Base-by-base conservation (phyloP, 768 basidiomycete genomes). In the Calocybe gangraenosa region DNA sequence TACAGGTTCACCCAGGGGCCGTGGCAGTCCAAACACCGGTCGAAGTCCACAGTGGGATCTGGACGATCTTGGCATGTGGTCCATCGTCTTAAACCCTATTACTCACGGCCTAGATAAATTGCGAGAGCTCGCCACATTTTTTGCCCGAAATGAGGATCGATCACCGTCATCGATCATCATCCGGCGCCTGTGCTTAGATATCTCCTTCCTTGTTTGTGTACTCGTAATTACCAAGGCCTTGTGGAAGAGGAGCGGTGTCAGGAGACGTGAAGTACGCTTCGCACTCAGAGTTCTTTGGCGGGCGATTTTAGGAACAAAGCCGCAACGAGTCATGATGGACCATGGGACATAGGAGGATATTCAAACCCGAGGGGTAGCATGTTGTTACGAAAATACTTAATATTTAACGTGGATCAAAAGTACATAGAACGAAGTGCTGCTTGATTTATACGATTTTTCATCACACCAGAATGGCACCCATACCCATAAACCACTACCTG, bases 61-160 rank as follows among this genome's bases (percentile, higher is more conserved):
- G n/a, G 77, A 87, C 40, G 87, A 91, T 58, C 69, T 91, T 59
- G 90, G 90, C 37, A 75, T 91, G 69, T 92, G 90, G 90, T 78
- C 89, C 6, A 54, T 84, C 36, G 68, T 90, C 13, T 65, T 88
- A 5, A 79, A 76, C 48, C 87, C 87, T 8, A 42, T 89, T 10
- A 64, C 75, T n/a, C 71, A 71, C 22, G 71, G 76, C 17, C 48
- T 81, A 11, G 68, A 69, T 9, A 61, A 62, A 18, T 51, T 87
- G 31, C 75, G 72, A 33, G 67, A 73, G 28, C 54, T 86, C 32
- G 62, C 77, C 8, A 56, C 65, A 10, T 84, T 90, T 62, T 75
- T 90, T 49, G 70, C 77, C 15, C 67, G 68, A 44, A 74, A 75
- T 54, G 79, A 81, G 51, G 70, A 73, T 48, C 74, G 78, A 37